phyloP scores from a whole-genome alignment of 139 green algal genomes.

The Coccomyxa sp. region DNA sequence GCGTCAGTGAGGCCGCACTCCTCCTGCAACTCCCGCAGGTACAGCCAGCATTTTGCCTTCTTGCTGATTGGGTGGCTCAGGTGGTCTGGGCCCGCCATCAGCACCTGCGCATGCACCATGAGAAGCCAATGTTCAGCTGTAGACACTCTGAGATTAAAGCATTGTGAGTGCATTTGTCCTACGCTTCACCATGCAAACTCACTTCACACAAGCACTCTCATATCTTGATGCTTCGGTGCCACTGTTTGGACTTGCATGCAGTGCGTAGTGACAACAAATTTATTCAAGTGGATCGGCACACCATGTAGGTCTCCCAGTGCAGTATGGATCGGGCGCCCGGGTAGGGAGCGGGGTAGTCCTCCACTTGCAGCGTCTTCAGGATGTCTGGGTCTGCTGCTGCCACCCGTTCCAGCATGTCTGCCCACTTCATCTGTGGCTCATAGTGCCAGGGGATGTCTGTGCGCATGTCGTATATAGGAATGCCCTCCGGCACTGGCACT shows the following conservation, averaged over 20 bases:
- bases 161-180: neutral
- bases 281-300: neutral
- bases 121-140: neutral
- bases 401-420: neutral
- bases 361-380: neutral
- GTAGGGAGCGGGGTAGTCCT: neutral
- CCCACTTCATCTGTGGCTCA: neutral
- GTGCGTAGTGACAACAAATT: too few species aligned
- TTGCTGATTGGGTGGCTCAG: constrained; percentile 38
- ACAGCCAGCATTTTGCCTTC: constrained; percentile 33
- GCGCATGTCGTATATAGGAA: constrained; percentile 42
- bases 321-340: constrained; percentile 30
- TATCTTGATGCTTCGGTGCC: neutral
- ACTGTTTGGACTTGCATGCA: neutral
- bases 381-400: neutral
- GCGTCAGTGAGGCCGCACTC: constrained; percentile 34
- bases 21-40: constrained; percentile 42
- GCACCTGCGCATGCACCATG: constrained; percentile 8
- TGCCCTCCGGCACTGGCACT: constrained; percentile 26
- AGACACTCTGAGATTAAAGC: neutral
- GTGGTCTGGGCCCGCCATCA: constrained; percentile 13
- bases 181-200: neutral
- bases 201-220: neutral
- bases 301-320: constrained; percentile 29
- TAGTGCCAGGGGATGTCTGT: neutral